phyloP scores from a whole-genome alignment of 2,329 filamentous ascomycete genomes.

The Rutstroemia sydowiana region DNA sequence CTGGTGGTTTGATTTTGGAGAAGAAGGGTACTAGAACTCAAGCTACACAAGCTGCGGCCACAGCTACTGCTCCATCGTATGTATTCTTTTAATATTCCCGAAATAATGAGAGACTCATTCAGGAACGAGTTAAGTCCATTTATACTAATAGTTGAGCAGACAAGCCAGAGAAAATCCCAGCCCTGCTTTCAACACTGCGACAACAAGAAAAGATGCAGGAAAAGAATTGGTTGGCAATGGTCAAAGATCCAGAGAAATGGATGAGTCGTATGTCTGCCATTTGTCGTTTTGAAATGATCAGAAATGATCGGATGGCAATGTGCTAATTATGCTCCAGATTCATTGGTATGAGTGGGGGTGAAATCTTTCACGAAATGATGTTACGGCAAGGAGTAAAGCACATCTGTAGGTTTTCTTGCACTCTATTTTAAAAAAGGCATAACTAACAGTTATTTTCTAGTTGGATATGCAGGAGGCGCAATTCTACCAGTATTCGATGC shows the following conservation, averaged over 20 bases:
- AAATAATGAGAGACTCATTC: neutral
- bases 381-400: constrained; percentile 85
- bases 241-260: constrained; percentile 55
- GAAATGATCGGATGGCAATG: neutral
- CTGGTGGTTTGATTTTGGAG: constrained; percentile 26
- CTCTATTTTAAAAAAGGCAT: neutral
- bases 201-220: constrained; percentile 31
- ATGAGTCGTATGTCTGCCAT: constrained; percentile 62
- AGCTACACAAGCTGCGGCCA: constrained; percentile 36
- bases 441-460: constrained; percentile 34
- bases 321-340: constrained; percentile 46
- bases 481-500: constrained; percentile 98
- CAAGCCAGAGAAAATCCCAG: constrained; percentile 53
- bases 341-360: constrained; percentile 88
- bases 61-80: constrained; percentile 31
- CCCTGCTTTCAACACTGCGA: constrained; percentile 49
- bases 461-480: constrained; percentile 88
- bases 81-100: neutral
- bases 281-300: constrained; percentile 9
- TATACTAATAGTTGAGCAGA: constrained; percentile 33
- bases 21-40: constrained; percentile 36
- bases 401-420: constrained; percentile 61
- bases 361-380: constrained; percentile 99
- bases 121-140: constrained; percentile 13
- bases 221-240: constrained; percentile 52